Percentiles rank a stretch among this genome's conserved stretches.
Evolutionary conservation across 768 basidiomycete genomes (phyloP).

Genomic region (Rickenella mellea): DNA sequence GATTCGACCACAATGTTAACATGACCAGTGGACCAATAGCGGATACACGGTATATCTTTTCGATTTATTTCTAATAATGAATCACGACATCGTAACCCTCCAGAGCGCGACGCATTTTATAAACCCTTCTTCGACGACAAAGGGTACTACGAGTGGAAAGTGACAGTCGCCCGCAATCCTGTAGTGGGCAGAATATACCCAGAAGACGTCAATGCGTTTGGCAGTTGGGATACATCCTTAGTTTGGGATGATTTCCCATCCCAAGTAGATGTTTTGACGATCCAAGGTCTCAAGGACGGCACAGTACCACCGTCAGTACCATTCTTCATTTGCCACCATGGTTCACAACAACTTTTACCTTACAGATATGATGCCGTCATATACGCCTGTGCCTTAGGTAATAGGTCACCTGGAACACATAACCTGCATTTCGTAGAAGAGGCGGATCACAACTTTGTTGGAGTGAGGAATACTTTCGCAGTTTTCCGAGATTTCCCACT

Average conservation of each 20-base stretch:
- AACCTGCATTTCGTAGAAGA: constrained; percentile 60
- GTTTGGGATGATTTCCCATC: constrained; percentile 64
- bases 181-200: constrained; percentile 43
- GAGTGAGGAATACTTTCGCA: constrained; percentile 22
- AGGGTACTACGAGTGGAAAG: constrained; percentile 55
- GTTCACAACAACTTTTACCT: background rate
- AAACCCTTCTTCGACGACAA: constrained; percentile 40
- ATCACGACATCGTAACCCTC: constrained; percentile 12
- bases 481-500: background rate
- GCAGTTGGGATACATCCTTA: constrained; percentile 53
- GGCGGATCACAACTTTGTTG: constrained; percentile 74
- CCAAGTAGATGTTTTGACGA: constrained; percentile 54
- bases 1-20: background rate
- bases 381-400: constrained; percentile 51
- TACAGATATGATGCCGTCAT: constrained; percentile 63
- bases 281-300: constrained; percentile 66
- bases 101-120: constrained; percentile 26
- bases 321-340: background rate
- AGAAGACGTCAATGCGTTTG: constrained; percentile 52
- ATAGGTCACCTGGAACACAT: constrained; percentile 57
- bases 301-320: constrained; percentile 59
- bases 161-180: constrained; percentile 55
- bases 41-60: background rate
- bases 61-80: constrained; percentile 3
- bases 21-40: background rate